Percentiles rank a stretch among this genome's conserved stretches.
These are phyloP conservation scores for Mycena crocata DNA, from an alignment of 768 basidiomycete species.

Conservation along the genomic window DNA sequence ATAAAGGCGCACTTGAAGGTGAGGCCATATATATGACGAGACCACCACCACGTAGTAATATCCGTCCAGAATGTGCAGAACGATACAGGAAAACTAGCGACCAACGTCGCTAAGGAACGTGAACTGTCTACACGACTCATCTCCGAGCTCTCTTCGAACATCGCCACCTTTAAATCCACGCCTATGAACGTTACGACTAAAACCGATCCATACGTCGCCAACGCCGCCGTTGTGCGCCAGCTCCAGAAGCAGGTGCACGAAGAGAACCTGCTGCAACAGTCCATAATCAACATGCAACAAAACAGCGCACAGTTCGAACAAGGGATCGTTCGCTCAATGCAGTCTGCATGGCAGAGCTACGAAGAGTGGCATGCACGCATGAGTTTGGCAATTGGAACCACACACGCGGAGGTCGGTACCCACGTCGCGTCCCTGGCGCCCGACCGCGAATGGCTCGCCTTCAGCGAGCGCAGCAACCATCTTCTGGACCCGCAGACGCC, in stretches of 20 bases:
- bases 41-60: neutral
- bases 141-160: conserved; percentile 86
- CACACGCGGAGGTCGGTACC: conserved; percentile 75
- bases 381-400: conserved; percentile 76
- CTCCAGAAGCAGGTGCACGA: conserved; percentile 94
- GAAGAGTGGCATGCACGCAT: conserved; percentile 94
- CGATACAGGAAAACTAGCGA: conserved; percentile 90
- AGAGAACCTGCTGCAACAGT: conserved; percentile 98
- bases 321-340: conserved; percentile 93
- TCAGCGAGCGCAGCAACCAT: conserved; percentile 93
- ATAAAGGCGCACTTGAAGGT: conserved; percentile 99
- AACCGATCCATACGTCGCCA: conserved; percentile 84
- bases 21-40: conserved; percentile 19
- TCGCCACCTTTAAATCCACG: conserved; percentile 95
- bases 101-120: conserved; percentile 92
- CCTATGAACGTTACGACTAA: conserved; percentile 86
- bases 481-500: conserved; percentile 98
- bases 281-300: conserved; percentile 97
- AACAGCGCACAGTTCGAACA: conserved; percentile 97
- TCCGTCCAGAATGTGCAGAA: conserved; percentile 88
- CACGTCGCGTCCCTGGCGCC: conserved; percentile 85
- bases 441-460: conserved; percentile 95
- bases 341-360: conserved; percentile 98
- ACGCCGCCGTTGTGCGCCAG: conserved; percentile 79
- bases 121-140: conserved; percentile 88